Conservation (phyloP, 257 asterid species). For the Buddleja alternifolia region DNA sequence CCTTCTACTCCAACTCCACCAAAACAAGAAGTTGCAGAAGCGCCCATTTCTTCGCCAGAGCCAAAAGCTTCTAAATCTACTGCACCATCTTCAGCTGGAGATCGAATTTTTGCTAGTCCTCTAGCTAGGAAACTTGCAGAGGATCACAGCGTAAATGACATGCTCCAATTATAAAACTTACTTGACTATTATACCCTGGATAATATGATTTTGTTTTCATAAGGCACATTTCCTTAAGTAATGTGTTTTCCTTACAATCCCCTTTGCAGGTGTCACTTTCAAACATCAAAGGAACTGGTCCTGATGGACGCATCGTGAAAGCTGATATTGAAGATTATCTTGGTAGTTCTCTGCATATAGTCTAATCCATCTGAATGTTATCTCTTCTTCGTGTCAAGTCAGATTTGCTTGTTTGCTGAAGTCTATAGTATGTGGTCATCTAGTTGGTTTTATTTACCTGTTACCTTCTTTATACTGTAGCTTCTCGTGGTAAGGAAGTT, state of each 20-base stretch:
- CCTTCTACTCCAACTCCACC: constrained; percentile 73
- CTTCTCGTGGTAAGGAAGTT: constrained; percentile 74
- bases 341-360: constrained; percentile 51
- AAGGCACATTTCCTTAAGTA: constrained; percentile 15
- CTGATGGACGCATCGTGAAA: constrained; percentile 91
- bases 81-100: constrained; percentile 55
- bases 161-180: constrained; percentile 8
- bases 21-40: constrained; percentile 61
- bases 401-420: not conserved
- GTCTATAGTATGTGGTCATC: not conserved
- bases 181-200: not conserved
- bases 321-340: constrained; percentile 93
- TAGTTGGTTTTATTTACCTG: constrained; percentile 22
- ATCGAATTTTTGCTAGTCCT: constrained; percentile 94
- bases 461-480: constrained; percentile 49
- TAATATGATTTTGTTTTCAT: constrained; percentile 1
- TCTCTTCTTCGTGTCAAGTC: not conserved
- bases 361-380: constrained; percentile 8
- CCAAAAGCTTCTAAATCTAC: constrained; percentile 65
- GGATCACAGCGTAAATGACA: constrained; percentile 65
- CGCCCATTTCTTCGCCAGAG: constrained; percentile 60
- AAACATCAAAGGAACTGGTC: constrained; percentile 91
- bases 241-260: constrained; percentile 1
- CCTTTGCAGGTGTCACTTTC: constrained; percentile 69
- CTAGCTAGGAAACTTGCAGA: constrained; percentile 89